These are phyloP conservation scores for Corymbia calophylla DNA, from an alignment of 441 rosid species.

Conservation along the genomic window DNA sequence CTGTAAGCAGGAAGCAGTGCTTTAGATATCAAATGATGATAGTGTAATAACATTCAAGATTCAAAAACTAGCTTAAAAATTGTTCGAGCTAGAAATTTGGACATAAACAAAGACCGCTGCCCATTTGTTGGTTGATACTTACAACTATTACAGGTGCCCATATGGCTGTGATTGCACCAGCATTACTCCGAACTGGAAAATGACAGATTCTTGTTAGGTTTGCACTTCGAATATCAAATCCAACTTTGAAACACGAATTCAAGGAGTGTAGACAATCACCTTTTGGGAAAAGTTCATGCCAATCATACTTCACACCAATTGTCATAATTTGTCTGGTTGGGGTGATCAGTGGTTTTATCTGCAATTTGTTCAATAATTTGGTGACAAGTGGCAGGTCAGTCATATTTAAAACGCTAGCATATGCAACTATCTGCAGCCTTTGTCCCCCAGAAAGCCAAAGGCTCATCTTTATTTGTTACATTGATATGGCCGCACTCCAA, in stretches of 20 bases:
- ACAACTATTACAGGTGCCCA: conserved; percentile 99
- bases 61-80: not conserved
- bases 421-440: not conserved
- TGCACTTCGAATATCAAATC: not conserved
- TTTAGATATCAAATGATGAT: not conserved
- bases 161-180: conserved; percentile 87
- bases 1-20: not conserved
- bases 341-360: conserved; percentile 87
- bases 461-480: not conserved
- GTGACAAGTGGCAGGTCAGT: not conserved
- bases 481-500: not conserved
- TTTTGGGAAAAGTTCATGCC: conserved; percentile 92
- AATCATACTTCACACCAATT: conserved; percentile 70
- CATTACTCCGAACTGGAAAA: conserved; percentile 75
- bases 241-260: not conserved
- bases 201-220: conserved; percentile 6
- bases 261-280: conserved; percentile 28
- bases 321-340: conserved; percentile 82
- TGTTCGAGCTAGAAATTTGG: not conserved
- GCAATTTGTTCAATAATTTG: conserved; percentile 23
- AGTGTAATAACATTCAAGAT: not conserved
- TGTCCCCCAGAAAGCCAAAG: not conserved
- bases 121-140: conserved; percentile 22
- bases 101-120: not conserved
- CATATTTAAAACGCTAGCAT: not conserved